These are phyloP conservation scores for Aspergillus pseudoglaucus DNA, from an alignment of 2,329 filamentous ascomycete genomes.

Conservation along the genomic window DNA sequence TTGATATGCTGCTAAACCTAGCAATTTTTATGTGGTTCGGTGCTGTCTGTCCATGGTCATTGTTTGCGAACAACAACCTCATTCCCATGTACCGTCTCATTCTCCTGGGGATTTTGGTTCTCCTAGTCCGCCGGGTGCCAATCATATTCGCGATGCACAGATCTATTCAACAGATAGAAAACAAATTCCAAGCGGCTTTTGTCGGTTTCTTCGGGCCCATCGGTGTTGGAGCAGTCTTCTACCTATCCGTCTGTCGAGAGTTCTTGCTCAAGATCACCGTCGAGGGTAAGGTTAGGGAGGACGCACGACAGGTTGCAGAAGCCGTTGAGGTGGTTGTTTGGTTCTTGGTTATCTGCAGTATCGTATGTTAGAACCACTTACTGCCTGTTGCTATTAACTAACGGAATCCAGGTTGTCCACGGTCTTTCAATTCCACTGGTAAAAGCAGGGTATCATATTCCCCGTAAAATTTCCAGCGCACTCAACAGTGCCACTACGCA, in stretches of 20 bases:
- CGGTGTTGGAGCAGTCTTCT: constrained; percentile 84
- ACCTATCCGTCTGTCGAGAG: constrained; percentile 73
- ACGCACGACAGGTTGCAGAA: constrained; percentile 61
- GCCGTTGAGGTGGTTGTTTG: constrained; percentile 68
- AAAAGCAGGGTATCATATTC: constrained; percentile 43
- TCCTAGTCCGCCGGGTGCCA: constrained; percentile 71
- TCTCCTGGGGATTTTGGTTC: constrained; percentile 64
- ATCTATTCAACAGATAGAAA: constrained; percentile 71
- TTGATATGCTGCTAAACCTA: constrained; percentile 91
- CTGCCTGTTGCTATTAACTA: background rate
- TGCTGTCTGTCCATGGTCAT: constrained; percentile 72
- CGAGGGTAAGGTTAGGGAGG: constrained; percentile 55
- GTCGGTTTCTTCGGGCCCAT: constrained; percentile 93
- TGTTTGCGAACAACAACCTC: constrained; percentile 61
- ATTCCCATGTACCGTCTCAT: constrained; percentile 70
- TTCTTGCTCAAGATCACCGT: constrained; percentile 58
- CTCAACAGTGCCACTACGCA: constrained; percentile 36
- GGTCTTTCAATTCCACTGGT: constrained; percentile 71
- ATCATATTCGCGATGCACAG: constrained; percentile 68
- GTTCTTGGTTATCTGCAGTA: constrained; percentile 78
- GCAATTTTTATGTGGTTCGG: constrained; percentile 88
- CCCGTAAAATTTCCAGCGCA: constrained; percentile 39
- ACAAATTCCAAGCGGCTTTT: constrained; percentile 68
- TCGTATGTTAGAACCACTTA: constrained; percentile 45
- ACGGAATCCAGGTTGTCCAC: constrained; percentile 57